These are phyloP conservation scores for Aureobasidium subglaciale DNA, from an alignment of 2,329 filamentous ascomycete species.

Conservation along the genomic window DNA sequence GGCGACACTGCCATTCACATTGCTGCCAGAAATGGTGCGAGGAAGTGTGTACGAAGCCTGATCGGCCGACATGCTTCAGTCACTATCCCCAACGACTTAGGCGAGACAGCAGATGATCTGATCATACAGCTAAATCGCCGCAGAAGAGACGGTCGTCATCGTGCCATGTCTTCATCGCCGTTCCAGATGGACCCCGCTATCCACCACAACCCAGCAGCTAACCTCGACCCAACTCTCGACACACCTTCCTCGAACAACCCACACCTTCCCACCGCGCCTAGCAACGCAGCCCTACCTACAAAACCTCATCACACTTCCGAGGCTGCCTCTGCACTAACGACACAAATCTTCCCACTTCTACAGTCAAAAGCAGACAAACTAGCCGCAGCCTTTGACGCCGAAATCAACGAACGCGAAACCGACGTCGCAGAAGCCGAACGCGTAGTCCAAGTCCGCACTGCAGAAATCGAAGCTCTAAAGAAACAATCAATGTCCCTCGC, in stretches of 20 bases:
- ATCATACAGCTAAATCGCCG: conserved; percentile 65
- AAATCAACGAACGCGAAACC: conserved; percentile 64
- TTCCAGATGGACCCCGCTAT: conserved; percentile 28
- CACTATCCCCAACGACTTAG: conserved; percentile 73
- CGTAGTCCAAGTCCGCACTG: conserved; percentile 52
- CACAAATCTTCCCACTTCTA: conserved; percentile 53
- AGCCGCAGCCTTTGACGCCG: conserved; percentile 57
- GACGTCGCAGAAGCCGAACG: conserved; percentile 42
- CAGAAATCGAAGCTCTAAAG: conserved; percentile 56
- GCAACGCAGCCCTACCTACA: conserved; percentile 16
- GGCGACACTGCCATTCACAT: conserved; percentile 89
- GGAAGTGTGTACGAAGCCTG: conserved; percentile 61
- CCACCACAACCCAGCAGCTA: conserved; percentile 16
- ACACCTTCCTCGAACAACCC: neutral
- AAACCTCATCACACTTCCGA: conserved; percentile 34
- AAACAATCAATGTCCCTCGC: conserved; percentile 47
- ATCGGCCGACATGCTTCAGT: conserved; percentile 73
- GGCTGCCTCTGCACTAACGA: conserved; percentile 52
- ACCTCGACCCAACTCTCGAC: neutral
- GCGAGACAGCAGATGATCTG: conserved; percentile 76
- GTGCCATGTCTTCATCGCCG: conserved; percentile 67
- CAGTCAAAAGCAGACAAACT: conserved; percentile 40
- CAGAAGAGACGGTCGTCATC: conserved; percentile 46
- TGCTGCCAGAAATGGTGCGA: conserved; percentile 78
- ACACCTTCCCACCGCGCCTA: conserved; percentile 5